Evolutionary conservation across 306 rosid species (phyloP), one percentile per base, ranked within the genome.

Genomic region (Crotalaria pallida): DNA sequence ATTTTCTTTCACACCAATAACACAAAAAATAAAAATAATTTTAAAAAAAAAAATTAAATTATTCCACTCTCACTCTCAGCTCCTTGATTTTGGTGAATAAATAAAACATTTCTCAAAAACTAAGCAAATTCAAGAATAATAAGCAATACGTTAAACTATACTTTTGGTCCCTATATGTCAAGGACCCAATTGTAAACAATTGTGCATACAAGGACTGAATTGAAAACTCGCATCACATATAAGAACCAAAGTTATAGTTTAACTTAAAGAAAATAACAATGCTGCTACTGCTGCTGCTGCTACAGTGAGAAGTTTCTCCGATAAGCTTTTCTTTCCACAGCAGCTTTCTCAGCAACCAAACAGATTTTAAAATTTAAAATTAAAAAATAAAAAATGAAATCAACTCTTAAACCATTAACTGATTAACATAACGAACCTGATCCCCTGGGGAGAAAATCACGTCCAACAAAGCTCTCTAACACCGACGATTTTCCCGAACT

Each of bases 371-470:
- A 71, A 51, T 15, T 6, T 0, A 65, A 44, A 55, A 12, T 29
- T n/a, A n/a, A n/a, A 0, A 36, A 8, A 27, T 0, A 22, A 50
- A 50, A 24, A 50, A 33, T 10, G 22, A 66, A 50, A 71, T 10
- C 15, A 55, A 69, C 36, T 1, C 13, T 53, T 11, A 55, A 27
- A 21, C 17, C 13, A 26, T 4, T n/a, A 15, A 51, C 4, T n/a
- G n/a, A 22, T 31, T 6, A 31, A 31, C 9, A 49, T 13, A 45
- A 65, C 64, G 9, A 26, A 90, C 97, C 97, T 73, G 97, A 90
- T 59, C 95, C 97, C 43, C 97, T 72, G 1, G 97, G 97, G 17
- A 90, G 96, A 86, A 90, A 88, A 79, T 88, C 97, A 34, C 92
- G 97, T 44, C 95, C 95, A 13, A 90, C 92, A n/a, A 90, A 77